Evolutionary conservation across 805 yeast species (phyloP).

Genomic region (Clavispora asparagi): DNA sequence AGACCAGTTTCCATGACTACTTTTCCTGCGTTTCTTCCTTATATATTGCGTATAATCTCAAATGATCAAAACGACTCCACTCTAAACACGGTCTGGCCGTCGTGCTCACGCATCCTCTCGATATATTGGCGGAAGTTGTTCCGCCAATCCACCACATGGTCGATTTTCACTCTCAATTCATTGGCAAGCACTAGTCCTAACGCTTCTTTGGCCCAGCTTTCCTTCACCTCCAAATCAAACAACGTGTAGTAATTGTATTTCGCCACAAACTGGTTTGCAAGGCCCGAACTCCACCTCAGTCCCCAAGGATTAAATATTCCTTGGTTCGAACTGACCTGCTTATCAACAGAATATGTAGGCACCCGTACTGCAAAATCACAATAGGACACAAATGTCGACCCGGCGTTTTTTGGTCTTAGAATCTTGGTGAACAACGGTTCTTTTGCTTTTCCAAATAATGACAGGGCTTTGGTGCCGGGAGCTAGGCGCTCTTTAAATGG

Average conservation of each 20-base stretch:
- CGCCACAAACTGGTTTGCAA: slow-evolving; percentile 25
- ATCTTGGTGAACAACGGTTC: slow-evolving; percentile 32
- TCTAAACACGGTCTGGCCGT: slow-evolving; percentile 30
- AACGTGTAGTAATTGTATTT: slow-evolving; percentile 33
- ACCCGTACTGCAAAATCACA: slow-evolving; percentile 25
- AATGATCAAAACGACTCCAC: slow-evolving; percentile 30
- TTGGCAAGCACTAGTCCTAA: slow-evolving; percentile 20
- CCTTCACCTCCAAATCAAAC: slow-evolving; percentile 20
- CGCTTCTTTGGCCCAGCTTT: slow-evolving; percentile 33
- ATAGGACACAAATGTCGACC: slow-evolving; percentile 29
- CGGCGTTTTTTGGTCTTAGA: slow-evolving; percentile 32
- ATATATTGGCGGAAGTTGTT: slow-evolving; percentile 26
- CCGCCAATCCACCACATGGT: slow-evolving; percentile 35
- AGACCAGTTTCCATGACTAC: no score
- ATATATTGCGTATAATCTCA: neutral
- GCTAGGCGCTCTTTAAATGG: slow-evolving; percentile 20
- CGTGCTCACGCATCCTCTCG: slow-evolving; percentile 21
- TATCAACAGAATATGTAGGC: slow-evolving; percentile 33
- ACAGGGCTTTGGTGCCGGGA: slow-evolving; percentile 5
- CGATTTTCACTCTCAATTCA: slow-evolving; percentile 27
- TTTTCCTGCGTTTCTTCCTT: no score
- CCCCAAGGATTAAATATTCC: slow-evolving; percentile 31
- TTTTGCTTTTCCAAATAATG: slow-evolving; percentile 21
- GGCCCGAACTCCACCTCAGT: slow-evolving; percentile 25
- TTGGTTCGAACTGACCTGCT: slow-evolving; percentile 16